Base-by-base conservation (phyloP, 495 filamentous ascomycete genomes). In the Peziza echinospora region DNA sequence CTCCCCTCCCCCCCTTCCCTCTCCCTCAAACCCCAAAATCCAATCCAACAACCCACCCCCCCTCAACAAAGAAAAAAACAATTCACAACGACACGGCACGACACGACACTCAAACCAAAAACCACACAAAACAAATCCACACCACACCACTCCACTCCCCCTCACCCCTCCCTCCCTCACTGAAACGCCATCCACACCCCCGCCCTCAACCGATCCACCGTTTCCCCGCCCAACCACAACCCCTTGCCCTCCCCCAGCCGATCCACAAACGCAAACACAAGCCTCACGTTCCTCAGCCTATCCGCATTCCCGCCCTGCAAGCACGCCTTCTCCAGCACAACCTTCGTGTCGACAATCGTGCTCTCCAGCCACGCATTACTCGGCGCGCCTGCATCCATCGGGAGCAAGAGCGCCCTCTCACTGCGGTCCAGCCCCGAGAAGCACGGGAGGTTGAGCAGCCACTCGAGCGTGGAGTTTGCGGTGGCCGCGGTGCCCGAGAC, bases 261-360 rank as follows among this genome's bases (percentile, higher is more conserved):
- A 55, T 84, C 82, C 2, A 76, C 70, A 82, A 84, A 93, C 50
- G 78, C 78, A 61, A 93, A 89, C 41, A 97, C 58, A 8, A 87
- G 53, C 47, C 71, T 71, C 21, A 94, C 62, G 46, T 85, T 82
- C 62, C 82, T 71, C 45, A 94, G 55, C 2, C 74, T 65, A 59
- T 89, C 82, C 28, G 74, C 68, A 53, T 62, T 72, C 37, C 73
- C 68, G 37, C 74, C 75, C 3, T 67, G 4, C 41, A 11, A 2
- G n/a, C 59, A 59, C 21, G 71, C 76, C 21, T 69, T 68, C 48
- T 78, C 71, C 21, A 94, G 64, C 19, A 80, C 71, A 6, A 97
- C 64, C 43, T 77, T 68, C 34, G 75, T 73, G 62, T 97, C 89
- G 5, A 93, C 78, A 5, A 77, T 75, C 6, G 80, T 91, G 28